Evolutionary conservation across 768 basidiomycete species (phyloP), one percentile per base, ranked within the genome.

Genomic region (Podaxis rugospora): DNA sequence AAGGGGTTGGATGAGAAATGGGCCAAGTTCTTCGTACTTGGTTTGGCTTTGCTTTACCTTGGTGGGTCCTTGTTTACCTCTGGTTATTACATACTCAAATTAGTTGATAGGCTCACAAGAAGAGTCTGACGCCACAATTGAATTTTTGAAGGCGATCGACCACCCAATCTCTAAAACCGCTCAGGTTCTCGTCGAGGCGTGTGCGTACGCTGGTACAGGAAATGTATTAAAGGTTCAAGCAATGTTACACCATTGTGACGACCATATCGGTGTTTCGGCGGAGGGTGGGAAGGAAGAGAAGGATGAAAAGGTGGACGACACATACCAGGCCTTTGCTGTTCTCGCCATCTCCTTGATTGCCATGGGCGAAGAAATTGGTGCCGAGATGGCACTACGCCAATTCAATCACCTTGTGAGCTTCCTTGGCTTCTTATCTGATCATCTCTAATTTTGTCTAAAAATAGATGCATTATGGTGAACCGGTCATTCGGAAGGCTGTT

Each of bases 391-490:
- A n/a, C 75, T 98, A 67, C 79, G 97, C 65, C 93, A 95, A 67
- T 96, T 98, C 80, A 97, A 98, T 74, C 97, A 99, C 71, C 79
- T 99, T 57, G 95, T 96, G 65, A 66, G 87, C 77, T 3, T 23
- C 42, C 47, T 21, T 21, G 40, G 4, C 27, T 32, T 44, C 4
- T 28, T 27, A 10, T 9, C 11, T n/a, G 21, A 47, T 5, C 42
- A 55, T 16, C 27, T 23, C 53, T 51, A 21, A 62, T 25, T 4
- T 16, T 11, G 10, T 73, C 14, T 75, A 58, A 21, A 51, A 60
- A n/a, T 64, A 97, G 95, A 99, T 99, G 97, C 94, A 95, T 71
- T 98, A 98, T 65, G 97, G 96, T 57, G 95, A 96, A 66, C 93
- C 94, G 4, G 77, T 86, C 65, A 93, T 98, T 67, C 89, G 97